A percentile compares a stretch with the other conserved stretches of the same genome.
Evolutionary conservation across 2,329 filamentous ascomycete genomes (phyloP).

Genomic region (Diplodia corticola): DNA sequence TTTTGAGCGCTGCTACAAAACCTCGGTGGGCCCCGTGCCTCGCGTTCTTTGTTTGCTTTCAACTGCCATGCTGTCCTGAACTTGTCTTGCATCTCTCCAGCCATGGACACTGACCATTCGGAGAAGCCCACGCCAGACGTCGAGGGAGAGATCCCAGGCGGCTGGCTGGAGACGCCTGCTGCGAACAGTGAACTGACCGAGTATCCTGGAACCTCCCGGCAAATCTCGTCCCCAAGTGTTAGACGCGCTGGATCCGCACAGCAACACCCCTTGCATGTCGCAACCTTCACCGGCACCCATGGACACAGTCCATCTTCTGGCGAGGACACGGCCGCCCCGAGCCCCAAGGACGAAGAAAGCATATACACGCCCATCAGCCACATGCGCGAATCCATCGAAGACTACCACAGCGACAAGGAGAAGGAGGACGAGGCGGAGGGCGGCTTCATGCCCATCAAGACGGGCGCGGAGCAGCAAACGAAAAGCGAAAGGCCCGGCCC

Average conservation of each 20-base stretch:
- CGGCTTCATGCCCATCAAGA: conserved; percentile 30
- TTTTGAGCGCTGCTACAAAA: background rate
- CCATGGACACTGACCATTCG: conserved; percentile 12
- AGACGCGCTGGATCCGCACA: background rate
- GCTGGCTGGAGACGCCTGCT: conserved; percentile 39
- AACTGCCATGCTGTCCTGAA: background rate
- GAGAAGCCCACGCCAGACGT: conserved; percentile 36
- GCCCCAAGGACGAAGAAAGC: conserved; percentile 18
- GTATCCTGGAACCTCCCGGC: background rate
- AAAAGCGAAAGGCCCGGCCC: background rate
- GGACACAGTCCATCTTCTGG: background rate
- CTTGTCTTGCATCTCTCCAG: background rate
- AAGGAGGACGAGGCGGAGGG: conserved; percentile 29
- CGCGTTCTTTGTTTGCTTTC: background rate
- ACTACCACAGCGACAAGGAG: conserved; percentile 15
- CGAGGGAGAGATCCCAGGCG: conserved; percentile 35
- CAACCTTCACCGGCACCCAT: background rate
- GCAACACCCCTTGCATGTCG: background rate
- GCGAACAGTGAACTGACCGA: conserved; percentile 10
- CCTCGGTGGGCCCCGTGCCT: background rate
- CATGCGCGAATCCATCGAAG: conserved; percentile 3
- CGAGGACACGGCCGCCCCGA: background rate
- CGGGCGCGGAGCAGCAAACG: conserved; percentile 20
- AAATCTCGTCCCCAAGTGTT: background rate
- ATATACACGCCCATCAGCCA: conserved; percentile 5